phyloP scores from a whole-genome alignment of 2,329 filamentous ascomycete genomes.

The Boeremia lycopersici region DNA sequence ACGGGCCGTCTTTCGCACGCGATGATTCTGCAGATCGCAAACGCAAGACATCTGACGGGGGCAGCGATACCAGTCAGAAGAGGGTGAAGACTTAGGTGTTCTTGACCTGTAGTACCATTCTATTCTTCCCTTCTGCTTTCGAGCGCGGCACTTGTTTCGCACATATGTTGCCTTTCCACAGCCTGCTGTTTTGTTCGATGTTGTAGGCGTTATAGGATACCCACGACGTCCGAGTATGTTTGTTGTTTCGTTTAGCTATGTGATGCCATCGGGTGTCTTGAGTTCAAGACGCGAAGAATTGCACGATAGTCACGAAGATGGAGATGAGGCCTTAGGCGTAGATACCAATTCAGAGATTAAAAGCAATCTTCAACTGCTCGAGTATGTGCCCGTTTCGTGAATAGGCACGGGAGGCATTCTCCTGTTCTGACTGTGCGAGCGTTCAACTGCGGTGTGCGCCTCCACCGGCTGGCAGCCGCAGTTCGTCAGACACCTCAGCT shows the following conservation, averaged over 20 bases:
- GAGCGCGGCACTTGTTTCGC: constrained; percentile 19
- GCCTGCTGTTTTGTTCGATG: constrained; percentile 19
- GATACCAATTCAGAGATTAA: constrained; percentile 10
- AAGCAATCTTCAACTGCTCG: neutral
- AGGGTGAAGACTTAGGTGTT: constrained; percentile 41
- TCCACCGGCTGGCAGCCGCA: constrained; percentile 2
- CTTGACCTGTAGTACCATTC: constrained; percentile 16
- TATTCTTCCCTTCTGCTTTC: constrained; percentile 9
- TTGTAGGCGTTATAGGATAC: constrained; percentile 36
- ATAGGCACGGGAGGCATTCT: neutral
- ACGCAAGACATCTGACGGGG: constrained; percentile 50
- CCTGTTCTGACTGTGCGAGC: neutral
- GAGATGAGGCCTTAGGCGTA: constrained; percentile 20
- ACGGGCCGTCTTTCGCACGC: constrained; percentile 52
- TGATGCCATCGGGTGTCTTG: constrained; percentile 6
- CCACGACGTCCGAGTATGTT: constrained; percentile 26
- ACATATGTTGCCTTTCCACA: constrained; percentile 8
- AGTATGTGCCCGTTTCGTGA: neutral
- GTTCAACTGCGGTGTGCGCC: constrained; percentile 8
- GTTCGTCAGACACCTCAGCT: constrained; percentile 4
- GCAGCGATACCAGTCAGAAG: constrained; percentile 46
- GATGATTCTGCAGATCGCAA: constrained; percentile 50
- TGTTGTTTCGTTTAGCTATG: constrained; percentile 18
- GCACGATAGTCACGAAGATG: constrained; percentile 14
- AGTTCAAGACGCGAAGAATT: constrained; percentile 3